Base-by-base conservation (phyloP, 2,329 filamentous ascomycete genomes). In the Mycosphaerella sp. region DNA sequence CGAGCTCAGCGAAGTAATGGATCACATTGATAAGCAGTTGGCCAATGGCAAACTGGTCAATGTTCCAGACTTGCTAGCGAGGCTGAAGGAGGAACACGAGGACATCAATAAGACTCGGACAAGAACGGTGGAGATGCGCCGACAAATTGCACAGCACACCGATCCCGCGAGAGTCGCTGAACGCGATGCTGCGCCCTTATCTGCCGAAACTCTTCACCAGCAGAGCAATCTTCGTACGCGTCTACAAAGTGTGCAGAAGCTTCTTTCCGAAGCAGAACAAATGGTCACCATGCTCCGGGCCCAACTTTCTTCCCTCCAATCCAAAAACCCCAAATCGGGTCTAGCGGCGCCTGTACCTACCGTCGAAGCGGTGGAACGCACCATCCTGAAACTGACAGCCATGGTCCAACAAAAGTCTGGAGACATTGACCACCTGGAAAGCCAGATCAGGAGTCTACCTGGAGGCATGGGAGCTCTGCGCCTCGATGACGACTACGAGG, bases 381-480 rank as follows among this genome's bases (percentile, higher is more conserved):
- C 93, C 1, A 95, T 98, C 61, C 78, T 78, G 54, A 95, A 93
- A 67, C 91, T 98, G 86, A 96, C 91, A 34, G 81, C 78, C 56
- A 92, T 96, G 85, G 87, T 87, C 0, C 89, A 97, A 76, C 89
- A 89, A 73, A 87, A 89, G 68, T 93, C 87, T 67, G 88, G 86
- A 54, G 92, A 97, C 64, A 84, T 98, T 49, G 89, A 95, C 68
- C 82, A 95, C 6, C 78, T 97, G 32, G 93, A 97, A 72, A 82
- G 84, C 45, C 88, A 95, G 68, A 82, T 98, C 74, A 84, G 86
- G 55, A 88, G 84, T 67, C 72, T 95, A 21, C 70, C 71, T 2
- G 51, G 53, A 3, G 68, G 67, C 6, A 53, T 67, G 12, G 65
- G 62, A 2, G 61, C 63, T 14, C 60, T 70, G 6, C 62, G 61